Evolutionary conservation across 2,329 filamentous ascomycete species (phyloP), one percentile per base, ranked within the genome.

Genomic region (Cryphonectria naterciae): DNA sequence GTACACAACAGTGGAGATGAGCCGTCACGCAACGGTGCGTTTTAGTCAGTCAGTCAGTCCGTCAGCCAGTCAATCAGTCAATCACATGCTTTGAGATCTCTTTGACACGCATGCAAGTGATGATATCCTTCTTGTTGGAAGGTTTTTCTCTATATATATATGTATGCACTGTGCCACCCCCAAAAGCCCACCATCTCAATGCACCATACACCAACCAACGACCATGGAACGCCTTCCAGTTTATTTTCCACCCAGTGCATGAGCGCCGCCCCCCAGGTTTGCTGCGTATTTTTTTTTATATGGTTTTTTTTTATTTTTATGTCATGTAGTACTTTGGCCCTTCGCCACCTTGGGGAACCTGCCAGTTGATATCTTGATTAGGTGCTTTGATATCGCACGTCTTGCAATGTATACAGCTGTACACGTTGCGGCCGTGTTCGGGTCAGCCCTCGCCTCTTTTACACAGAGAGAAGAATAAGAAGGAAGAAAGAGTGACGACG

Each of bases 371-470:
- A 79, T 98, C 96, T 84, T 99, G 96, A 73, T 91, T 89, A 10
- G 96, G 96, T 22, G 94, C 95, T 85, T 99, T 99, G 84, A 99
- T 99, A 81, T 99, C 96, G 81, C 96, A 99, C 19, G 96, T 99
- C 88, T 99, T 99, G 87, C 96, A 99, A 83, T 99, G 96, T 75
- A 99, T 97, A 81, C 96, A 99, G 83, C 95, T 97, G 76, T 56
- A 32, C n/a, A 32, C 10, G 19, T n/a, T n/a, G n/a, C n/a, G n/a
- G 32, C 13, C 28, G 25, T 56, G 25, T 56, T 15, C 79, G 80
- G 78, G 83, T 74, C 63, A 73, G 68, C 49, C 56, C 56, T 37
- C 13, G n/a, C 39, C n/a, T 15, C 6, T 22, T 22, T 22, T 6
- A 15, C 1, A 17, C 5, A 13, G 56, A 32, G 58, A n/a, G 17